Evolutionary conservation across 1,284 basidiomycete species (phyloP), one percentile per base, ranked within the genome.

Genomic region (Grifola frondosa): DNA sequence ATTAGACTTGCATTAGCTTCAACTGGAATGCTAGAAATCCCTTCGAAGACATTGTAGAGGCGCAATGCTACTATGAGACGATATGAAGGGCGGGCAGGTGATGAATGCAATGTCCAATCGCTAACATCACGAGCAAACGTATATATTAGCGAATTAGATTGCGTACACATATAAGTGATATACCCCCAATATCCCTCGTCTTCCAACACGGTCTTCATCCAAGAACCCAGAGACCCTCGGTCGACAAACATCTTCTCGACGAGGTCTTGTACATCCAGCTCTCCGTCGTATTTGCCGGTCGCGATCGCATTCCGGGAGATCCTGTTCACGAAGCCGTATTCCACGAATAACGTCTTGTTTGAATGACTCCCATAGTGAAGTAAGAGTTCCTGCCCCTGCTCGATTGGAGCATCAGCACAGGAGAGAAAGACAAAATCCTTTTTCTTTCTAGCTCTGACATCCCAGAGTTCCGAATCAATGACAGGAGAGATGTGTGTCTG

Each of bases 291-390:
- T 16, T 60, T 61, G 24, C 65, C 63, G 22, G 37, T 50, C 9
- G 40, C 24, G n/a, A 67, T 54, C 26, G 56, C 63, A 13, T 60
- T 53, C 24, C 58, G 42, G 0, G 55, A 53, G 28, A 66, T 52
- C 11, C 46, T 20, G 52, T 76, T 73, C 20, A 87, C 75, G 59
- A 95, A 95, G 0, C 91, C 91, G 63, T 95, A 95, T 60, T 95
- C 91, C 22, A 81, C 73, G 60, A 92, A 88, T 15, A 95, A 62
- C 6, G 73, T 81, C 30, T 74, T 71, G 54, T 90, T 91, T 15
- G 81, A 68, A 61, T 93, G 91, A 16, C 66, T 61, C 1, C 91
- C 91, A 54, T 95, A 95, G 42, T 75, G 77, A 46, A 95, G 70
- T 42, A 75, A 78, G 2, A 94, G 64, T 58, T 94, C 84, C 15